Base-by-base conservation (phyloP, 169 alveolate species). In the Babesia ovata region DNA sequence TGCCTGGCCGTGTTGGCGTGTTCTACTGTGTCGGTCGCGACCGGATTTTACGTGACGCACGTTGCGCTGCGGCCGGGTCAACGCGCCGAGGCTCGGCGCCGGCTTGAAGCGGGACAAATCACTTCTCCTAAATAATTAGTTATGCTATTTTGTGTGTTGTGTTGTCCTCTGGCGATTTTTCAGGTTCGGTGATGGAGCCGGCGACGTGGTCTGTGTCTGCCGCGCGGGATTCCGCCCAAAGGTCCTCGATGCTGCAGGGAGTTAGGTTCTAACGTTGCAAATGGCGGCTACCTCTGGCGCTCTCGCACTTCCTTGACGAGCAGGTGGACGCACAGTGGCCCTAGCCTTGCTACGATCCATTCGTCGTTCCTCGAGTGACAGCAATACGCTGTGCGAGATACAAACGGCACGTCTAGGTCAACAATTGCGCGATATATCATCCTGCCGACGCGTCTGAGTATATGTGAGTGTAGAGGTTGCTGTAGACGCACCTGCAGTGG, bases 281-380 rank as follows among this genome's bases (percentile, higher is more conserved):
- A 8, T 9, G 21, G 29, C 36, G 50, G 50, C 11, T 44, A 81
- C 88, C 88, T 90, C 67, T 91, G 91, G 21, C 29, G 16, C 45
- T 85, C 77, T 44, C 95, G 71, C 46, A 79, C 75, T 22, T 85
- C 86, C 50, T 86, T 48, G 3, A 89, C 84, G 72, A 91, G 76
- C 4, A 91, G 83, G 77, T 91, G 92, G 24, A 91, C 86, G 62
- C 86, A 84, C 1, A 91, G 86, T 0, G 94, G 94, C 7, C 94
- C 95, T 57, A 91, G 87, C 44, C 85, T 94, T 2, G 94, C 86
- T 7, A 91, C 75, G 33, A 87, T 83, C 95, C 95, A 91, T 57
- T 91, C 94, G 81, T 91, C 94, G 58, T 56, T 69, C 29, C 91
- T 62, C 59, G 87, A 86, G 39, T 88, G 78, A 58, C 91, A 86